A percentile compares a stretch with the other conserved stretches of the same genome.
Conservation (phyloP, 129 eudicot genomes). For the Pseudognaphalium luteoalbum region DNA sequence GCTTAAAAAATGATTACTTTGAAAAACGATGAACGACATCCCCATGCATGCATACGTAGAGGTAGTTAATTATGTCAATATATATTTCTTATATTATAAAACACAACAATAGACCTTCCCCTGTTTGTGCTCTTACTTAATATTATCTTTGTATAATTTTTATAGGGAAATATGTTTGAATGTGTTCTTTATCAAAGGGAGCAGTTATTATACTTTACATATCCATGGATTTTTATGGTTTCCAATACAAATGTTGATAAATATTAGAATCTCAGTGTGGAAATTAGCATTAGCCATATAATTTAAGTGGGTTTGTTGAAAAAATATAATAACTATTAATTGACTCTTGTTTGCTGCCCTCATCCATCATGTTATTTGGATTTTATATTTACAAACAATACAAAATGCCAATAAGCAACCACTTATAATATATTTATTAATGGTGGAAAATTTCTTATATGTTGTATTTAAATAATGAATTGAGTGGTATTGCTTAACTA, state of each 20-base stretch:
- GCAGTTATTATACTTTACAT: not conserved
- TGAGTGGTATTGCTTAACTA: no score
- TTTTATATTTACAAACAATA: not conserved
- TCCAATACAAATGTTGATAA: not conserved
- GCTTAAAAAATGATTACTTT: not conserved
- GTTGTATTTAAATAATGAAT: not conserved
- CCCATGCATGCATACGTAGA: conserved; percentile 35
- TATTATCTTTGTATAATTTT: not conserved
- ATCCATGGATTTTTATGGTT: not conserved
- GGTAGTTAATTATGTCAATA: conserved; percentile 23
- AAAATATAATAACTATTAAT: not conserved
- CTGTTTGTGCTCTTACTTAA: not conserved
- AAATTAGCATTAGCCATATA: no score
- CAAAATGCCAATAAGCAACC: not conserved
- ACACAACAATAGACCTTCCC: not conserved
- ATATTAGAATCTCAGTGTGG: not conserved
- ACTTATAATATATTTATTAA: no score
- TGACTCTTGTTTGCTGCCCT: conserved; percentile 24
- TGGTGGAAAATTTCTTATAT: not conserved
- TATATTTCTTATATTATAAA: not conserved
- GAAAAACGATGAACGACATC: not conserved
- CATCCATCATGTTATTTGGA: conserved; percentile 23
- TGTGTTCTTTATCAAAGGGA: conserved; percentile 15
- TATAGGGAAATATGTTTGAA: not conserved
- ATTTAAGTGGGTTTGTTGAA: conserved; percentile 2